Evolutionary conservation across 2,329 filamentous ascomycete genomes (phyloP), one percentile per base, ranked within the genome.

Genomic region (Ustulina deusta): DNA sequence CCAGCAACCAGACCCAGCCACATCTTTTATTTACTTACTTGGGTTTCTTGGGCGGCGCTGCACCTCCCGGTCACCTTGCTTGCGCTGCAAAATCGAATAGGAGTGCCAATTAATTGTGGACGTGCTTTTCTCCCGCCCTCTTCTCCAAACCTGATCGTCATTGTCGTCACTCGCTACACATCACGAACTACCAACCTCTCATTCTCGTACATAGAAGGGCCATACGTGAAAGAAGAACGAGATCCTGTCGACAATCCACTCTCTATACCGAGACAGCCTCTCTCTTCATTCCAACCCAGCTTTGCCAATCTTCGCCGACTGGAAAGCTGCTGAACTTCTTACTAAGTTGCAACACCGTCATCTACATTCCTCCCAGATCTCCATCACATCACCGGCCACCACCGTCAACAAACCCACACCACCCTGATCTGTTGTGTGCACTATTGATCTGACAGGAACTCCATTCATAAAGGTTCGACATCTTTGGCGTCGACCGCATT

Each of bases 11-110:
- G 61, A 40, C 71, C 74, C 74, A 76, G 75, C 75, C 75, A 76
- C 74, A 74, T 72, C 69, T 73, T 76, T 75, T 76, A 74, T 76
- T 65, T 65, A 65, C 74, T 76, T 75, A 74, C 73, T 73, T 71
- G 62, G 58, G 49, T 34, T 11, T 60, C 61, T 63, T 61, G 48
- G 62, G 63, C 66, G 62, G 56, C 44, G 40, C 51, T 60, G 64
- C 67, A 63, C 69, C 69, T 70, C 69, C 69, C 42, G 44, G 40
- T 44, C 52, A 15, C 56, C 22, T 17, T 36, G 6, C 29, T 42
- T 22, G 49, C 58, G 54, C 56, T 61, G 44, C 62, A 73, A 74
- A 75, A 69, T 63, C 69, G 63, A 71, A 73, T 71, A 65, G 71
- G 67, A 70, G 72, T 66, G 40, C 73, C 72, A 74, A 73, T 73